Evolutionary conservation across 352 stramenopile genomes (phyloP), one percentile per base, ranked within the genome.

Genomic region (Globisporangium spinosum): DNA sequence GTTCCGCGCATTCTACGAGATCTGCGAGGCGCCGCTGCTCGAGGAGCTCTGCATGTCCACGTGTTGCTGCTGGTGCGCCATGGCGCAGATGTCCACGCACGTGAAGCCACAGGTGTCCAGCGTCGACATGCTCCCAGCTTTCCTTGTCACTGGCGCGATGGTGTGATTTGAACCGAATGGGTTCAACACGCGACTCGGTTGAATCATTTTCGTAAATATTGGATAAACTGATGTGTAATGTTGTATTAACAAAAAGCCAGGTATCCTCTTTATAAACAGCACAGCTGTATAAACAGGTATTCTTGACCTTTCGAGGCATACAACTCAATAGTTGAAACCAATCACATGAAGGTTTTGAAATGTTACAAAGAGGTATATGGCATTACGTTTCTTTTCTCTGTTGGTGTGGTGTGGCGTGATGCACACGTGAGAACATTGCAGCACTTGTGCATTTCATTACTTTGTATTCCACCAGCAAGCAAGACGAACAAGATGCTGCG

Each of bases 401-500:
- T 61, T 34, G 58, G 12, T 47, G 17, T 29, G 27, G 29, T 32
- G 29, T 32, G 43, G 10, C 22, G 43, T 23, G 17, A 53, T 57
- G 45, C 25, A 12, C 43, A 66, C 45, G 29, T 58, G 45, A 66
- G 27, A 58, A 58, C 58, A 51, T 32, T 20, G 1, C 29, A 60
- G 32, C 20, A 12, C 5, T 17, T 6, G 12, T 13, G 43, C 43
- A 51, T 22, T 51, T 56, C 29, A 32, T 32, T 32, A 7, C 29
- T 32, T 32, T 32, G 29, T 32, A 32, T 32, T 32, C 29, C 29
- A 32, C 29, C 29, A 32, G n/a, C 58, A 55, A 55, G 17, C 38
- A 56, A 54, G 25, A 35, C 38, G 25, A 55, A 15, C 23, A 66
- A 35, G 20, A 70, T 70, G 65, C 9, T 70, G 35, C 58, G 58